Percentiles rank a stretch among this genome's conserved stretches.
Evolutionary conservation across 208 protist genomes (phyloP).

Genomic region (Leishmania guyanensis): DNA sequence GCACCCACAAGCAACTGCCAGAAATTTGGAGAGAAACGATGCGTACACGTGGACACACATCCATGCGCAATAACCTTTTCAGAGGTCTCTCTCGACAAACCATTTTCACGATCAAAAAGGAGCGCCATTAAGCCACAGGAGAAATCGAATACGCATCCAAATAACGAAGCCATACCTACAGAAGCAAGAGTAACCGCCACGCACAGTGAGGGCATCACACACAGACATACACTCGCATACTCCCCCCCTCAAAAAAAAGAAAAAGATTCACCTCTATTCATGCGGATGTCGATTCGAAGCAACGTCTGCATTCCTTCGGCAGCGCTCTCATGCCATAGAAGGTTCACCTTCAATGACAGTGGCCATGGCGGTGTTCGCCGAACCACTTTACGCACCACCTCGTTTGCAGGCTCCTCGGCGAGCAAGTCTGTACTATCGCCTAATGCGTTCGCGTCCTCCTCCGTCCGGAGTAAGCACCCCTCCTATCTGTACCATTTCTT

Average conservation of each 20-base stretch:
- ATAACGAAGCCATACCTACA: too few species aligned
- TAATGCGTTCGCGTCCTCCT: background rate
- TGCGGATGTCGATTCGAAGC: background rate
- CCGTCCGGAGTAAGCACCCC: background rate
- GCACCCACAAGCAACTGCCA: too few species aligned
- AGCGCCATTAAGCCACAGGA: background rate
- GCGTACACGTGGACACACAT: background rate
- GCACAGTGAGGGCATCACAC: background rate
- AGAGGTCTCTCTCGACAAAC: background rate
- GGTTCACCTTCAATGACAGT: background rate
- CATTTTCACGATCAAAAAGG: background rate
- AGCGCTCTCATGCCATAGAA: background rate
- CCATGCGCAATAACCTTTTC: too few species aligned
- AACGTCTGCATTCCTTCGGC: too few species aligned
- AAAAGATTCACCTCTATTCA: background rate
- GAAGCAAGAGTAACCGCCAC: background rate
- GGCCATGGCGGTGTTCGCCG: background rate
- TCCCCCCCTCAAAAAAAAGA: too few species aligned
- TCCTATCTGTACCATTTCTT: constrained; percentile 53
- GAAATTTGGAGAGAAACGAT: too few species aligned
- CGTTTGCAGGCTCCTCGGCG: background rate
- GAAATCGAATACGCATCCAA: too few species aligned
- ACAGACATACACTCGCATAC: background rate
- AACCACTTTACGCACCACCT: background rate
- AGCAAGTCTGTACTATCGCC: background rate